Evolutionary conservation across 176 grass and related monocot species (phyloP).

Genomic region (Rhipidocladum racemiflorum): DNA sequence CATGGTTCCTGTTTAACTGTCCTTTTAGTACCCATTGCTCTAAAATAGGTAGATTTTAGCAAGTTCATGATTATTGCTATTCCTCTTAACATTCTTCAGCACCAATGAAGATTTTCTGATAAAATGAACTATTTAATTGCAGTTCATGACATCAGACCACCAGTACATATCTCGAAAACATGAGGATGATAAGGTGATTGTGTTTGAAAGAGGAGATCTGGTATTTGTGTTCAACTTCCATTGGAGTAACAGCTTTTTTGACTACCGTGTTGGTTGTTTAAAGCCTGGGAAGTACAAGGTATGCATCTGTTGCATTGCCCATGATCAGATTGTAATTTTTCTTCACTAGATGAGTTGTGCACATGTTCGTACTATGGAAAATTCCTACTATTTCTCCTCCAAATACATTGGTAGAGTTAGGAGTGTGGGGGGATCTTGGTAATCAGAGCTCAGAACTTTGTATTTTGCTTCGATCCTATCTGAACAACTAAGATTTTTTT

Average conservation of each 20-base stretch:
- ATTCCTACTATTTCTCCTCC: neutral
- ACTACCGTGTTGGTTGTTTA: constrained; percentile 74
- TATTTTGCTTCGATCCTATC: neutral
- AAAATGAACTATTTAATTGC: constrained; percentile 37
- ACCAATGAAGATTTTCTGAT: constrained; percentile 27
- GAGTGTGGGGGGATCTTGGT: neutral
- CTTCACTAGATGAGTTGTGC: neutral
- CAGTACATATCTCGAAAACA: constrained; percentile 92
- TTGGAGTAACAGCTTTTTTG: constrained; percentile 76
- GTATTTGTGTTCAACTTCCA: constrained; percentile 99
- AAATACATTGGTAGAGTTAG: neutral
- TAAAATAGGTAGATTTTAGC: neutral
- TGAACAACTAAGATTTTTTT: neutral
- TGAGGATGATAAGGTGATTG: constrained; percentile 77
- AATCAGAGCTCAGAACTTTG: neutral
- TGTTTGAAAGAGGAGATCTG: constrained; percentile 82
- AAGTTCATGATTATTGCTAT: constrained; percentile 22
- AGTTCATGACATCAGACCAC: constrained; percentile 96
- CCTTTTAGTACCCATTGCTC: neutral
- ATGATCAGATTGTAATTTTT: neutral
- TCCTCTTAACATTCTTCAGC: neutral
- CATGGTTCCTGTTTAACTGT: neutral
- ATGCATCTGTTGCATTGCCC: constrained; percentile 11
- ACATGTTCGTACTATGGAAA: neutral
- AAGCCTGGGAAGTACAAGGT: constrained; percentile 88